phyloP scores from a whole-genome alignment of 805 yeast genomes.

The Schwanniomyces vanrijiae region DNA sequence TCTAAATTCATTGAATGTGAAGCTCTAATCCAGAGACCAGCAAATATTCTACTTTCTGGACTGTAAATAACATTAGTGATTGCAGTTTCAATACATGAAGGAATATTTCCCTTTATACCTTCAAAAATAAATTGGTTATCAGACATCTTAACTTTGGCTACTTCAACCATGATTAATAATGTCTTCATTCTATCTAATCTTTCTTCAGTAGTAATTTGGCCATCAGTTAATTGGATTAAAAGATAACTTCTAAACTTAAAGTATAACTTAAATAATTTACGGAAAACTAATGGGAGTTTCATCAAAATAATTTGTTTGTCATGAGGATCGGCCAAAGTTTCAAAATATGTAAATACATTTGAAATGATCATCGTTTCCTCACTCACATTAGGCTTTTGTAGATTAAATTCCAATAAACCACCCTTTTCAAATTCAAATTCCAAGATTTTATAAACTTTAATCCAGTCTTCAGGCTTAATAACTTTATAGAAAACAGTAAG shows the following conservation, averaged over 20 bases:
- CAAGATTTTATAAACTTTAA: conserved; percentile 66
- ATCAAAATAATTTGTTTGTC: conserved; percentile 34
- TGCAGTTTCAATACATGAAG: conserved; percentile 84
- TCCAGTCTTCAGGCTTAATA: conserved; percentile 73
- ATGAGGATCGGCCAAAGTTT: conserved; percentile 51
- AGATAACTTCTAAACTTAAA: conserved; percentile 64
- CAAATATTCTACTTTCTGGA: conserved; percentile 75
- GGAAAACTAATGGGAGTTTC: conserved; percentile 68
- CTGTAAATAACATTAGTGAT: conserved; percentile 69
- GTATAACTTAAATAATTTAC: conserved; percentile 66
- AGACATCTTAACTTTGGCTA: conserved; percentile 66
- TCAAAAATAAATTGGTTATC: conserved; percentile 42
- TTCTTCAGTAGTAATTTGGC: conserved; percentile 53
- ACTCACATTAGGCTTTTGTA: conserved; percentile 35
- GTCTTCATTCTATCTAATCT: conserved; percentile 71
- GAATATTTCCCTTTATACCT: conserved; percentile 44
- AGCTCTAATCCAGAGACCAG: conserved; percentile 68
- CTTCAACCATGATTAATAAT: conserved; percentile 62
- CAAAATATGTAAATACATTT: conserved; percentile 71
- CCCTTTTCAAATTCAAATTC: conserved; percentile 66
- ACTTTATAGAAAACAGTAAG: conserved; percentile 56
- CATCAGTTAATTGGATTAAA: conserved; percentile 62
- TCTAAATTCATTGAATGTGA: conserved; percentile 27
- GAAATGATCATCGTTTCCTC: conserved; percentile 63
- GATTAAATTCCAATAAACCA: conserved; percentile 56